These are phyloP conservation scores for Asterophora parasitica DNA, from an alignment of 768 basidiomycete genomes.

Conservation along the genomic window DNA sequence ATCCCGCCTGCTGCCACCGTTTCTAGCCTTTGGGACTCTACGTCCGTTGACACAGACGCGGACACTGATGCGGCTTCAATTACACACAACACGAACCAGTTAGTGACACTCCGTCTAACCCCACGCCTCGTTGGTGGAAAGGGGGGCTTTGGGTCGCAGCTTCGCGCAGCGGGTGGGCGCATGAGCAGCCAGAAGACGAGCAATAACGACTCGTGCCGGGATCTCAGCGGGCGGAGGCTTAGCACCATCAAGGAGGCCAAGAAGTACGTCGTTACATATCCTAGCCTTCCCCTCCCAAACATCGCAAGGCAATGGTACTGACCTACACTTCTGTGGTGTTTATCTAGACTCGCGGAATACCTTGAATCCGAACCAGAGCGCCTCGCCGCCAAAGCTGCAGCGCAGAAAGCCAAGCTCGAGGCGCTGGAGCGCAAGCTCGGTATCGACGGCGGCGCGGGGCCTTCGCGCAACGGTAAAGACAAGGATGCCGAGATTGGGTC, in stretches of 20 bases:
- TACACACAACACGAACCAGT: slow-evolving; percentile 7
- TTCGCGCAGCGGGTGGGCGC: slow-evolving; percentile 93
- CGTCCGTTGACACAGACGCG: slow-evolving; percentile 5
- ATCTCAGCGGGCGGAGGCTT: slow-evolving; percentile 83
- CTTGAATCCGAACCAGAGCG: slow-evolving; percentile 82
- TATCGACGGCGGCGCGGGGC: slow-evolving; percentile 37
- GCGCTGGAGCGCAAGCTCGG: slow-evolving; percentile 81
- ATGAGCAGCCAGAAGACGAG: slow-evolving; percentile 96
- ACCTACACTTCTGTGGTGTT: too few relatives aligned
- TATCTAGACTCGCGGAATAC: slow-evolving; percentile 70
- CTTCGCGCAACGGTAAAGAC: not conserved
- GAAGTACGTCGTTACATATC: slow-evolving; percentile 45
- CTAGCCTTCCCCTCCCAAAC: not conserved
- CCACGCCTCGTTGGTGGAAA: slow-evolving; percentile 85
- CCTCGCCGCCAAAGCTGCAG: slow-evolving; percentile 70
- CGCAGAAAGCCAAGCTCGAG: slow-evolving; percentile 78
- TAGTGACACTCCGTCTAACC: slow-evolving; percentile 69
- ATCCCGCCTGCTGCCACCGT: slow-evolving; percentile 23
- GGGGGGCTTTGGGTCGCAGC: slow-evolving; percentile 95
- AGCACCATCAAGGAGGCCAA: slow-evolving; percentile 97
- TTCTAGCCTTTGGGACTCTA: slow-evolving; percentile 16
- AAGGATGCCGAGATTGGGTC: slow-evolving; percentile 18
- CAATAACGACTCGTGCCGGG: slow-evolving; percentile 93
- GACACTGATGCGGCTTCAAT: slow-evolving; percentile 14
- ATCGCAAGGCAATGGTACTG: too few relatives aligned